phyloP scores from a whole-genome alignment of 805 yeast genomes.

The Candida michaelii region DNA sequence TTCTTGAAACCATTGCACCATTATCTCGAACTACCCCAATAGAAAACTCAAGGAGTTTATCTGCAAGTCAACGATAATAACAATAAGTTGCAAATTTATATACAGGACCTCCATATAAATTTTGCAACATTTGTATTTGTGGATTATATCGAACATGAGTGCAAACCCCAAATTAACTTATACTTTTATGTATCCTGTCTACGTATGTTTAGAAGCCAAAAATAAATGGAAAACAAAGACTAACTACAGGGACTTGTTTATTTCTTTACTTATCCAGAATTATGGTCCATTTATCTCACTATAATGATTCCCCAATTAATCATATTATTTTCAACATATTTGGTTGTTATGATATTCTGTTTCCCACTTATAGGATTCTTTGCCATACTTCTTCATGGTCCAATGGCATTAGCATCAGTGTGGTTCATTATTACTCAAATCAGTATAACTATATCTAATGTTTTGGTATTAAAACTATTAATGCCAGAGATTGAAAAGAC shows the following conservation, averaged over 20 bases:
- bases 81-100: not conserved
- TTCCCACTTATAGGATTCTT: slow-evolving; percentile 47
- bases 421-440: slow-evolving; percentile 46
- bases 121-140: not conserved
- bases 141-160: not conserved
- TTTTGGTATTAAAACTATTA: slow-evolving; percentile 42
- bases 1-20: no score
- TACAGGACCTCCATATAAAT: not conserved
- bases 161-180: slow-evolving; percentile 1
- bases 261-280: slow-evolving; percentile 37
- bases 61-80: no score
- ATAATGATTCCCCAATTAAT: slow-evolving; percentile 46
- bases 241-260: slow-evolving; percentile 36
- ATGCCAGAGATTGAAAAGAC: slow-evolving; percentile 48
- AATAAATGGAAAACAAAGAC: not conserved
- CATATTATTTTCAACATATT: slow-evolving; percentile 36
- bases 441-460: slow-evolving; percentile 40
- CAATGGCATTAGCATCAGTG: slow-evolving; percentile 48
- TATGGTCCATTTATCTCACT: slow-evolving; percentile 49
- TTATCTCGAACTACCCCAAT: no score
- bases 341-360: slow-evolving; percentile 34
- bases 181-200: slow-evolving; percentile 14
- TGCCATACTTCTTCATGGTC: slow-evolving; percentile 47
- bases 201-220: slow-evolving; percentile 8
- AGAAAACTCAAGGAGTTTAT: no score